Evolutionary conservation across 495 filamentous ascomycete species (phyloP).

Genomic region (Talaromyces ruber): DNA sequence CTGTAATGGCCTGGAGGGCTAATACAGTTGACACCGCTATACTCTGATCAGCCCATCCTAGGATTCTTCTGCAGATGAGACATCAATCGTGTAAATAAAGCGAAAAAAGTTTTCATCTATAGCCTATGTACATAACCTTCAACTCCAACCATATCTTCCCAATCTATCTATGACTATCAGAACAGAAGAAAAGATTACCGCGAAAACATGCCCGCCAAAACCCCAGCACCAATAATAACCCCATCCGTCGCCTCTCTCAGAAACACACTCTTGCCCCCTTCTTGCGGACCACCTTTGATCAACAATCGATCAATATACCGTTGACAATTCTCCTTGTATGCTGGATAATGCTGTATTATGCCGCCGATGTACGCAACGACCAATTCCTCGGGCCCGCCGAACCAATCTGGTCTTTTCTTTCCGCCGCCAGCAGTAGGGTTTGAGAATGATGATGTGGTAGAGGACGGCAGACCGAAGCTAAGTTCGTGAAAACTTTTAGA

Average conservation of each 20-base stretch:
- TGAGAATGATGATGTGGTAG: not conserved
- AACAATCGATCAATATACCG: conserved; percentile 57
- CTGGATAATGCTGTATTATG: conserved; percentile 67
- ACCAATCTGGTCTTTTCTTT: conserved; percentile 23
- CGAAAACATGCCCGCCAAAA: conserved; percentile 52
- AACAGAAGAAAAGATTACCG: not conserved
- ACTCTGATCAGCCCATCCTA: no score
- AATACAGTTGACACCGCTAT: not conserved
- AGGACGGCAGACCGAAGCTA: not conserved
- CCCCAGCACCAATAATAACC: conserved; percentile 67
- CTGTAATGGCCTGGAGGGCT: not conserved
- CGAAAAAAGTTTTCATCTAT: not conserved
- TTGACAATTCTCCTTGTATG: conserved; percentile 63
- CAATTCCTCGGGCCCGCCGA: conserved; percentile 49
- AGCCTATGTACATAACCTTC: not conserved
- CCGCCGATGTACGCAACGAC: conserved; percentile 73
- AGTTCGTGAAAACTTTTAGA: conserved; percentile 5
- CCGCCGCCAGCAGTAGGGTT: conserved; percentile 1
- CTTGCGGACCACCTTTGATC: conserved; percentile 42
- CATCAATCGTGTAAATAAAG: not conserved
- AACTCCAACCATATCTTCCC: not conserved
- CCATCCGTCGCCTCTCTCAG: conserved; percentile 65
- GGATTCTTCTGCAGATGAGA: no score
- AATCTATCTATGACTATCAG: not conserved
- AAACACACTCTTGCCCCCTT: conserved; percentile 50